These are phyloP conservation scores for Podospora bellae-mahoneyi DNA, from an alignment of 495 filamentous ascomycete genomes.

Conservation along the genomic window DNA sequence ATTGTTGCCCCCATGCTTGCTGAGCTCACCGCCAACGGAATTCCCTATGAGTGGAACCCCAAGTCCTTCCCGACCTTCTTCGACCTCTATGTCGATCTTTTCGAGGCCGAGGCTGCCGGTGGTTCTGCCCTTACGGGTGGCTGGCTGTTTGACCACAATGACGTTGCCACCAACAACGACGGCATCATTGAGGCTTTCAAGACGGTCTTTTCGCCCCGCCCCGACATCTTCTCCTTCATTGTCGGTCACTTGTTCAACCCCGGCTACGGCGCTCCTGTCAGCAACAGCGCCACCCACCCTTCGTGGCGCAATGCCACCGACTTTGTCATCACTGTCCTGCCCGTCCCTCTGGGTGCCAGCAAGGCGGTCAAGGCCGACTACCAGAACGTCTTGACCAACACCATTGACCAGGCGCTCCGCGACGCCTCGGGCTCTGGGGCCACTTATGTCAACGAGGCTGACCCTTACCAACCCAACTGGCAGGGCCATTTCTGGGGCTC, in stretches of 20 bases:
- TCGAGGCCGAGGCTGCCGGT: constrained; percentile 30
- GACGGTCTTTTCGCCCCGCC: constrained; percentile 24
- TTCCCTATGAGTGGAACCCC: constrained; percentile 28
- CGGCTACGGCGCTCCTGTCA: constrained; percentile 30
- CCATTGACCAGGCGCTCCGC: constrained; percentile 30
- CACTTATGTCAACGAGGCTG: constrained; percentile 51
- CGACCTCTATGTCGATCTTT: constrained; percentile 40
- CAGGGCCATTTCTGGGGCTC: constrained; percentile 40
- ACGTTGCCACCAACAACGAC: constrained; percentile 34
- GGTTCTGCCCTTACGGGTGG: constrained; percentile 36
- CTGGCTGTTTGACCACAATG: constrained; percentile 39
- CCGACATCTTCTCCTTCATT: constrained; percentile 24
- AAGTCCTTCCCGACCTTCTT: constrained; percentile 38
- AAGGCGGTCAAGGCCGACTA: constrained; percentile 23
- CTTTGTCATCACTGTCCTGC: constrained; percentile 23
- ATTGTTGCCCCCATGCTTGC: constrained; percentile 38
- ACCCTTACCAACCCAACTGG: constrained; percentile 44
- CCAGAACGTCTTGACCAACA: constrained; percentile 28
- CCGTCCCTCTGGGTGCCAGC: constrained; percentile 15
- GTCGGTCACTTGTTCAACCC: constrained; percentile 45
- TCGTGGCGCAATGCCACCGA: constrained; percentile 43
- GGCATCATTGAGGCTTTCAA: constrained; percentile 37
- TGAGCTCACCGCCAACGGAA: constrained; percentile 28
- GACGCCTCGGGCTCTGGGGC: constrained; percentile 30
- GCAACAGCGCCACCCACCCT: constrained; percentile 50